Percentiles rank a stretch among this genome's conserved stretches.
phyloP scores from a whole-genome alignment of 2,329 filamentous ascomycete species.

The Aspergillus awamori region DNA sequence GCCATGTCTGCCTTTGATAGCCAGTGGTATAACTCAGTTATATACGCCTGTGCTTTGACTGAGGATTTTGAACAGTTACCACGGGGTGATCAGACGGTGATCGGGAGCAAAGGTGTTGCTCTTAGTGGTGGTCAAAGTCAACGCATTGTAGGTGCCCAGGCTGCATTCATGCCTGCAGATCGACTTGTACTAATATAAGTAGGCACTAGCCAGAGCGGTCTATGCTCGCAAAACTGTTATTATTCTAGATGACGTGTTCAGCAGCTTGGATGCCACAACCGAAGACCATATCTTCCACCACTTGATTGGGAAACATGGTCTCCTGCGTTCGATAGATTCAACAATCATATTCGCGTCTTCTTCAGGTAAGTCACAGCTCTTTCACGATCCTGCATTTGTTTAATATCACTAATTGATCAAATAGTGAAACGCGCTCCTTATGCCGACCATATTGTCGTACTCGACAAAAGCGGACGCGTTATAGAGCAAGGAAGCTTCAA shows the following conservation, averaged over 20 bases:
- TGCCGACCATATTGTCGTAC: conserved; percentile 47
- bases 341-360: conserved; percentile 47
- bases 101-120: conserved; percentile 55
- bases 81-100: conserved; percentile 48
- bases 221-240: conserved; percentile 54
- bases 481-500: conserved; percentile 47
- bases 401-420: neutral
- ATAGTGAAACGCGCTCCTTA: conserved; percentile 45
- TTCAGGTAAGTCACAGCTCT: conserved; percentile 27
- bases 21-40: conserved; percentile 42
- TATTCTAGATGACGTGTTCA: conserved; percentile 57
- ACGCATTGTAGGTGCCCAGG: conserved; percentile 45
- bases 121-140: conserved; percentile 59
- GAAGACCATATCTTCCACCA: conserved; percentile 53
- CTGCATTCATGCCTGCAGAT: neutral
- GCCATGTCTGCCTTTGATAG: conserved; percentile 41
- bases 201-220: conserved; percentile 56
- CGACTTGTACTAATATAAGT: neutral
- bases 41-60: conserved; percentile 41
- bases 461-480: conserved; percentile 43
- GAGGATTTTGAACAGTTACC: conserved; percentile 46
- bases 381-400: too few species aligned
- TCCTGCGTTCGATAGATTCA: conserved; percentile 45
- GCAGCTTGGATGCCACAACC: conserved; percentile 54
- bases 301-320: conserved; percentile 50